phyloP scores from a whole-genome alignment of 2,329 filamentous ascomycete species.

The Cladobotryum mycophilum region DNA sequence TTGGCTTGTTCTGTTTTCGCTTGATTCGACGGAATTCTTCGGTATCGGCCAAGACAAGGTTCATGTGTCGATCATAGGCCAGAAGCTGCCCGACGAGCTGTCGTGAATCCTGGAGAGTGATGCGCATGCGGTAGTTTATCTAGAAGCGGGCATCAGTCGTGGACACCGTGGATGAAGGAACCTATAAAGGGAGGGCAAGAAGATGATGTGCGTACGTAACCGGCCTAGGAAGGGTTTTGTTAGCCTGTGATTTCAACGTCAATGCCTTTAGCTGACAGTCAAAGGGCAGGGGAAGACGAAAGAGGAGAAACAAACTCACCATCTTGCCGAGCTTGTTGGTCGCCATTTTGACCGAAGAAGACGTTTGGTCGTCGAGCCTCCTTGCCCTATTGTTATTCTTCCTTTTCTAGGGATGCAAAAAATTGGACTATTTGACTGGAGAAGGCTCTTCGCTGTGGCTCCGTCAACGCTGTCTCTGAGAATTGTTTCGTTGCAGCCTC shows the following conservation, averaged over 20 bases:
- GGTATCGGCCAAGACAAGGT: slow-evolving; percentile 94
- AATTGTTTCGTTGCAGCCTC: neutral
- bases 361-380: neutral
- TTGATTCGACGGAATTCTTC: slow-evolving; percentile 95
- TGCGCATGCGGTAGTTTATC: slow-evolving; percentile 99
- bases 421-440: no score
- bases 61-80: slow-evolving; percentile 99
- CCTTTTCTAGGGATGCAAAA: no score
- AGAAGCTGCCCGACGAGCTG: slow-evolving; percentile 98
- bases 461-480: no score
- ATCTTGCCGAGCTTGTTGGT: slow-evolving; percentile 95
- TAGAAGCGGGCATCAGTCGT: slow-evolving; percentile 31
- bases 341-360: slow-evolving; percentile 13
- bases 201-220: slow-evolving; percentile 54
- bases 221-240: slow-evolving; percentile 49
- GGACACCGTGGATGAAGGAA: slow-evolving; percentile 15
- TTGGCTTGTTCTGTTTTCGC: slow-evolving; percentile 69
- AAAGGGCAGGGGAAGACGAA: slow-evolving; percentile 27
- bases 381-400: no score
- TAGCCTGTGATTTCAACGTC: slow-evolving; percentile 56
- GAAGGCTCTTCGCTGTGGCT: no score
- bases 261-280: slow-evolving; percentile 19
- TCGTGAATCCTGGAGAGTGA: slow-evolving; percentile 88
- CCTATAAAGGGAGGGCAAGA: slow-evolving; percentile 18
- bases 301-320: slow-evolving; percentile 51